Evolutionary conservation across 257 asterid genomes (phyloP), one percentile per base, ranked within the genome.

Genomic region (Striga asiatica): DNA sequence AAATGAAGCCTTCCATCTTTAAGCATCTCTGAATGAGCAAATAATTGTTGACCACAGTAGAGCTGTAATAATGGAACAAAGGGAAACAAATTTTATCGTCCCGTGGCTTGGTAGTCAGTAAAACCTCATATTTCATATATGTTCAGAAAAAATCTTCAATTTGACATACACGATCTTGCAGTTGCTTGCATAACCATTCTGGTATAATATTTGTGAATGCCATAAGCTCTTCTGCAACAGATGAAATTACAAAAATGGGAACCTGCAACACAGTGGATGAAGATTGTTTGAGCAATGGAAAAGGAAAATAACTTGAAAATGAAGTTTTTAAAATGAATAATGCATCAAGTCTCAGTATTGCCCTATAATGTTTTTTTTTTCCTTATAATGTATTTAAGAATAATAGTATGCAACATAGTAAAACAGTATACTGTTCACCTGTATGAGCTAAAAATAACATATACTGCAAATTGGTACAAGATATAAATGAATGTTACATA

Each of bases 141-240:
- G 28, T 20, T 1, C 1, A 34, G 19, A 49, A 14, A 49, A 14
- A 41, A 47, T 62, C 23, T 31, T 50, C 34, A 71, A 48, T 58
- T 53, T 29, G 16, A 70, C 78, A 54, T 81, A 86, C 96, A 68
- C 69, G 76, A 22, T 91, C 94, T 67, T 78, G 89, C 62, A 65
- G 73, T 42, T 75, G 77, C 72, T 74, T 47, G 66, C 78, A 78
- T 66, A 86, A 64, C 95, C 98, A 91, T 77, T 91, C 96, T 6
- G 98, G 98, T 52, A 91, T 87, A 59, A 78, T 68, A 71, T 74
- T 84, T 54, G 85, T 71, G 72, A 61, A 76, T 50, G 87, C 78
- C 75, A 83, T 61, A 51, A 91, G 73, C 76, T 91, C 96, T 71
- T 81, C 88, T 18, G 98, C 96, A 61, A 71, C 81, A 57, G 96